These are phyloP conservation scores for Cyclotella atomus DNA, from an alignment of 108 stramenopile genomes.

Conservation along the genomic window DNA sequence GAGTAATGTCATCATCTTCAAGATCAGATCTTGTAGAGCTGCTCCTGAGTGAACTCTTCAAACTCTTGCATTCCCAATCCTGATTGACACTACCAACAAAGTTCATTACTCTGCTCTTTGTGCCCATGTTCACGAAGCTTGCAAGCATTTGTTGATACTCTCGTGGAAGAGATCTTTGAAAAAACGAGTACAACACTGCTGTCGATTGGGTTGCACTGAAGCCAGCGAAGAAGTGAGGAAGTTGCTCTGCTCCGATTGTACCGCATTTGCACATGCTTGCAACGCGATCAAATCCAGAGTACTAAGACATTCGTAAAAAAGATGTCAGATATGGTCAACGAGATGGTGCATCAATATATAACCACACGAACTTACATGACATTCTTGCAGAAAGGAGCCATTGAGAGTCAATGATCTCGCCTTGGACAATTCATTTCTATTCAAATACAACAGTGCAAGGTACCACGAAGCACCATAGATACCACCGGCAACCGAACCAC, in stretches of 20 bases:
- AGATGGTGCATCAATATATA: background rate
- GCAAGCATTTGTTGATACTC: slow-evolving; percentile 10
- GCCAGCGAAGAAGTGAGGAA: background rate
- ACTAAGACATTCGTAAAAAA: background rate
- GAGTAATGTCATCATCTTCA: background rate
- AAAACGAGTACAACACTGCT: background rate
- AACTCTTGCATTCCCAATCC: background rate
- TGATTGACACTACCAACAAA: background rate
- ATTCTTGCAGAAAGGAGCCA: background rate
- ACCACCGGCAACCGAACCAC: background rate
- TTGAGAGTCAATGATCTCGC: background rate
- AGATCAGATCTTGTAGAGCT: background rate
- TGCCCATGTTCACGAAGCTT: background rate
- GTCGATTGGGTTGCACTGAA: background rate
- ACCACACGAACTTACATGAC: slow-evolving; percentile 5
- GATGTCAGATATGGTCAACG: background rate
- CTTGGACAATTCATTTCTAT: background rate
- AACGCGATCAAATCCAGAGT: background rate
- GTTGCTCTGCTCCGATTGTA: background rate
- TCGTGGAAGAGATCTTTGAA: background rate
- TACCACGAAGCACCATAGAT: slow-evolving; percentile 1
- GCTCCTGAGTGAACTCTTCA: background rate
- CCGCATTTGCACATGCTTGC: background rate
- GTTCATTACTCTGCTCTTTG: background rate
- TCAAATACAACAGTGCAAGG: background rate